phyloP scores from a whole-genome alignment of 441 rosid genomes.

The Corymbia calophylla region DNA sequence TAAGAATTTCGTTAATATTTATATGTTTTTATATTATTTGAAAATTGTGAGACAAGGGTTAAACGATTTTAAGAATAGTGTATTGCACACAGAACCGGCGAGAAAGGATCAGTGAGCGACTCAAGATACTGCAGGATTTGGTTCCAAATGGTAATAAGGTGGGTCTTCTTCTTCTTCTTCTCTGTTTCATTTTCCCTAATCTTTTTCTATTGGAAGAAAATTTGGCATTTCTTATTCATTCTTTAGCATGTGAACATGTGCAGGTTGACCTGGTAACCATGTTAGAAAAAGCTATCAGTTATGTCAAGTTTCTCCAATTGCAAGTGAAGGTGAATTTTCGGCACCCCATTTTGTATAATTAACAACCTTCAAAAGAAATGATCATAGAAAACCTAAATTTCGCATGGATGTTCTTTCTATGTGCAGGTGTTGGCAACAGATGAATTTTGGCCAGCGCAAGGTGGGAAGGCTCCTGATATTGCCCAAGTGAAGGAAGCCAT shows the following conservation, averaged over 20 bases:
- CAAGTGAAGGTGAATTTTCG: slow-evolving; percentile 64
- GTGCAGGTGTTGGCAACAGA: slow-evolving; percentile 82
- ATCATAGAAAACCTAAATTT: background rate
- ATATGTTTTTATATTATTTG: background rate
- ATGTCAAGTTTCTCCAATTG: slow-evolving; percentile 92
- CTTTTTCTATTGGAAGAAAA: background rate
- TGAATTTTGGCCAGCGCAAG: slow-evolving; percentile 94
- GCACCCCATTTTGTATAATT: background rate
- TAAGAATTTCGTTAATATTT: background rate
- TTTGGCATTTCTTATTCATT: background rate
- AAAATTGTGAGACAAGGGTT: background rate
- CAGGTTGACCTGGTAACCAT: slow-evolving; percentile 95
- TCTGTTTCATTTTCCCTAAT: background rate
- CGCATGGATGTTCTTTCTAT: background rate
- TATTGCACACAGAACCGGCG: slow-evolving; percentile 54
- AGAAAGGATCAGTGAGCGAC: slow-evolving; percentile 85
- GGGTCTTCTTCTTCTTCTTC: background rate
- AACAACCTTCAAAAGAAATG: background rate
- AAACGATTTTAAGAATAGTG: background rate
- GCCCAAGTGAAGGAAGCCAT: slow-evolving; percentile 92
- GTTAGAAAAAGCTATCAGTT: slow-evolving; percentile 84
- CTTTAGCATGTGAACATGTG: background rate
- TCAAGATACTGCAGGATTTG: slow-evolving; percentile 74
- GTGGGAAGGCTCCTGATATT: slow-evolving; percentile 85
- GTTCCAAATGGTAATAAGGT: slow-evolving; percentile 92